A percentile compares a stretch with the other conserved stretches of the same genome.
phyloP scores from a whole-genome alignment of 2,329 filamentous ascomycete species.

The Botryotinia convoluta region DNA sequence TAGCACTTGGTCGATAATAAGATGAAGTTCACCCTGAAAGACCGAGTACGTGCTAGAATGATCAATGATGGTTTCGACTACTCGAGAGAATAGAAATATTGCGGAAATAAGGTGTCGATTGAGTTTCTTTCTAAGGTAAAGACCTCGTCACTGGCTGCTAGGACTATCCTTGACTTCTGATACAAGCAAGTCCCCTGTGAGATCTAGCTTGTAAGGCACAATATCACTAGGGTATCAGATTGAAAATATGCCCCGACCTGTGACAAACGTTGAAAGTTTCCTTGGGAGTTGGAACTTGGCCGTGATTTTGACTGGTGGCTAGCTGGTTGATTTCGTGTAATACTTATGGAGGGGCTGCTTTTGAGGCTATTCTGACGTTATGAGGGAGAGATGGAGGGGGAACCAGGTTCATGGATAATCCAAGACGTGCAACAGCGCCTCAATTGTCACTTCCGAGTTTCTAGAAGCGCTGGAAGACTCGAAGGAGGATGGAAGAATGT shows the following conservation, averaged over 20 bases:
- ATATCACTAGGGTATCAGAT: conserved; percentile 27
- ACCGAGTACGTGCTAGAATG: conserved; percentile 3
- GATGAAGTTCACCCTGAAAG: conserved; percentile 8
- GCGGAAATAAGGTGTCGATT: conserved; percentile 19
- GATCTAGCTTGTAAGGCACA: conserved; percentile 31
- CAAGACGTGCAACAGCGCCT: background rate
- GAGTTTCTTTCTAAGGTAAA: conserved; percentile 24
- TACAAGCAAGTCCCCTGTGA: conserved; percentile 35
- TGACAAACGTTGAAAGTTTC: conserved; percentile 20
- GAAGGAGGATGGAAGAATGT: background rate
- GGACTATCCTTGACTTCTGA: conserved; percentile 33
- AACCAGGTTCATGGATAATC: conserved; percentile 14
- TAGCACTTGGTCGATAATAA: conserved; percentile 12
- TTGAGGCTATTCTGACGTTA: conserved; percentile 13
- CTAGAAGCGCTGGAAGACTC: conserved; percentile 12
- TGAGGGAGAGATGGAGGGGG: background rate
- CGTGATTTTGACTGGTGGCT: background rate
- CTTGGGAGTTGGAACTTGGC: background rate
- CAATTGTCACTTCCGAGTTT: conserved; percentile 4
- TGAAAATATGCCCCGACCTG: conserved; percentile 6
- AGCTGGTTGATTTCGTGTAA: background rate
- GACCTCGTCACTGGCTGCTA: conserved; percentile 30
- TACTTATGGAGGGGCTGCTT: background rate
- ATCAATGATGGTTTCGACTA: conserved; percentile 15
- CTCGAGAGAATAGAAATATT: conserved; percentile 12